Base-by-base conservation (phyloP, 768 basidiomycete species). In the Trametes meyenii region DNA sequence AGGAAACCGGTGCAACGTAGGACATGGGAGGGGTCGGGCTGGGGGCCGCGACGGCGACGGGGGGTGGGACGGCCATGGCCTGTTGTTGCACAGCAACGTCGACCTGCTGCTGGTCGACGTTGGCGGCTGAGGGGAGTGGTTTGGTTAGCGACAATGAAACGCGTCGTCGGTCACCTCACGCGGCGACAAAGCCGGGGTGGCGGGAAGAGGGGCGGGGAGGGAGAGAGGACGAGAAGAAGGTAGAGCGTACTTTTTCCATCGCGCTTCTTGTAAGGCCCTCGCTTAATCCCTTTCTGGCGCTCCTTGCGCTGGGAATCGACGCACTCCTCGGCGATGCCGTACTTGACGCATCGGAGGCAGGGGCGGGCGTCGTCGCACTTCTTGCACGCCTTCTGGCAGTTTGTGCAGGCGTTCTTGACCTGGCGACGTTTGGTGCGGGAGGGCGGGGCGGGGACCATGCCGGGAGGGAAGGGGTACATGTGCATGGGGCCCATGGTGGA, bases 231-330 rank as follows among this genome's bases (percentile, higher is more conserved):
- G 29, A 35, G 35, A 12, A 12, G 44, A 40, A 67, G 53, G 72
- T 64, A 75, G n/a, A n/a, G n/a, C 86, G 75, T 72, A 91, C 90
- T 84, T 83, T 88, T 90, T 83, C 85, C 86, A 89, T 91, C 90
- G 86, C 89, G 90, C 86, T 92, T 93, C 91, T 92, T 92, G 88
- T 93, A 93, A 75, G 91, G 91, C 46, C 90, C 90, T 71, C 90
- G 78, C 79, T 92, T 93, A 67, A 91, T 82, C 66, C 90, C 90
- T 73, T 90, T 92, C 74, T 91, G 92, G 70, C 94, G 84, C 77
- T 96, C 94, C 79, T 96, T 96, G 73, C 94, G 83, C 74, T 90
- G 87, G 33, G 94, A 94, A 77, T 95, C 91, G 66, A 92, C 79
- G 71, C 95, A 97, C 70, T 90, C 89, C 71, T 94, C 90, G 50